These are phyloP conservation scores for Auriscalpium orientale DNA, from an alignment of 768 basidiomycete genomes.

Conservation along the genomic window DNA sequence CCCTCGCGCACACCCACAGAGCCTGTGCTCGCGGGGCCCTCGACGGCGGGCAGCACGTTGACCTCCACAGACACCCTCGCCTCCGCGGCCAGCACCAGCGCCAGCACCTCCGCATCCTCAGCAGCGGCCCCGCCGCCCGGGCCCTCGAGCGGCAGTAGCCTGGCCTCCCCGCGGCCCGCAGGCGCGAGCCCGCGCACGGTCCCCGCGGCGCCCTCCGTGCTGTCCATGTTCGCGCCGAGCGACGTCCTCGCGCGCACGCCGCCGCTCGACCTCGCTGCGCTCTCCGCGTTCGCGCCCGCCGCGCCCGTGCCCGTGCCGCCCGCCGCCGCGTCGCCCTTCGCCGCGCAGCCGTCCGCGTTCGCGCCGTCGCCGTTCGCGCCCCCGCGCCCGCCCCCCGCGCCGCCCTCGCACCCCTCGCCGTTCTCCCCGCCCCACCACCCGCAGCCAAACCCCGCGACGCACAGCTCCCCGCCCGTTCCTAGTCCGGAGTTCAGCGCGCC, in stretches of 20 bases:
- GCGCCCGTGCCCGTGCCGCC: not conserved
- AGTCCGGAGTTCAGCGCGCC: not conserved
- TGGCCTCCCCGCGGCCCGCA: too few relatives aligned
- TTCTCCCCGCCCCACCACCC: not conserved
- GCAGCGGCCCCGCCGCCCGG: not conserved
- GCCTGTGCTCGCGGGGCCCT: conserved; percentile 13
- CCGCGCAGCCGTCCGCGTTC: not conserved
- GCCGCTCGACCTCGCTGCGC: not conserved
- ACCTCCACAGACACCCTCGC: not conserved
- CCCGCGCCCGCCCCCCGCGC: not conserved
- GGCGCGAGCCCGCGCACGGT: too few relatives aligned
- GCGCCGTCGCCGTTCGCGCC: conserved; percentile 2
- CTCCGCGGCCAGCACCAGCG: not conserved
- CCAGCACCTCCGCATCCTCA: not conserved
- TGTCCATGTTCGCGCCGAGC: not conserved
- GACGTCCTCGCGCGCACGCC: not conserved
- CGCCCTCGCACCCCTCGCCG: not conserved
- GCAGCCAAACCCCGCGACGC: not conserved
- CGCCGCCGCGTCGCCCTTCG: not conserved
- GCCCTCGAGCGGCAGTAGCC: too few relatives aligned
- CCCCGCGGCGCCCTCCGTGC: too few relatives aligned
- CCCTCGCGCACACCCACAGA: conserved; percentile 18
- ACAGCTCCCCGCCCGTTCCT: not conserved
- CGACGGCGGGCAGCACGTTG: too few relatives aligned
- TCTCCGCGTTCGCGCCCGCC: not conserved